These are phyloP conservation scores for Exserohilum turcica DNA, from an alignment of 2,329 filamentous ascomycete genomes.

Conservation along the genomic window DNA sequence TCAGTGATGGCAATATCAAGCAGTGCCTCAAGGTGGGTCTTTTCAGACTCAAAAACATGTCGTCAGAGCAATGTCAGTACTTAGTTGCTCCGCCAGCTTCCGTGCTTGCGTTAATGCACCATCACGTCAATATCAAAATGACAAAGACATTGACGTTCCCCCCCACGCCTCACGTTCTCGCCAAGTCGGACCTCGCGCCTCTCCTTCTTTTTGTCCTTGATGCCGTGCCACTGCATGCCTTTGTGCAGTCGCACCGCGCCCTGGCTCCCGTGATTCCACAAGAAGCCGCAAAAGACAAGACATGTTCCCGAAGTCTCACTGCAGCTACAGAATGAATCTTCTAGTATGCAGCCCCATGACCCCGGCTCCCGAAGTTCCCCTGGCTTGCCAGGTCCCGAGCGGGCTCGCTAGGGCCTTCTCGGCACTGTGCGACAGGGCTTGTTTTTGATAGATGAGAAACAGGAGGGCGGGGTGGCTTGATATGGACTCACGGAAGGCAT, in stretches of 20 bases:
- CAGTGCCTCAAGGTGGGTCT: neutral
- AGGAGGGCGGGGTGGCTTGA: neutral
- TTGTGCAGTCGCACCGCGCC: conserved; percentile 2
- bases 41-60: neutral
- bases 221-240: neutral
- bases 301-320: neutral
- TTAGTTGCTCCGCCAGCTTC: neutral
- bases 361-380: conserved; percentile 11
- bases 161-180: conserved; percentile 5
- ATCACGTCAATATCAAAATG: neutral
- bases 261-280: conserved; percentile 13
- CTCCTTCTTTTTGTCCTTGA: neutral
- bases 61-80: neutral
- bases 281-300: conserved; percentile 1
- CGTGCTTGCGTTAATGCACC: neutral
- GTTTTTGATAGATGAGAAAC: neutral
- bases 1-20: too few relatives aligned
- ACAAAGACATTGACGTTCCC: neutral
- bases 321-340: conserved; percentile 1
- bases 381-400: conserved; percentile 2
- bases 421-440: conserved; percentile 7
- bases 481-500: neutral
- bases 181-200: conserved; percentile 7
- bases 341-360: conserved; percentile 9
- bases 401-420: neutral